Conservation (phyloP, 2,329 filamentous ascomycete genomes). For the Bipolaris oryzae region DNA sequence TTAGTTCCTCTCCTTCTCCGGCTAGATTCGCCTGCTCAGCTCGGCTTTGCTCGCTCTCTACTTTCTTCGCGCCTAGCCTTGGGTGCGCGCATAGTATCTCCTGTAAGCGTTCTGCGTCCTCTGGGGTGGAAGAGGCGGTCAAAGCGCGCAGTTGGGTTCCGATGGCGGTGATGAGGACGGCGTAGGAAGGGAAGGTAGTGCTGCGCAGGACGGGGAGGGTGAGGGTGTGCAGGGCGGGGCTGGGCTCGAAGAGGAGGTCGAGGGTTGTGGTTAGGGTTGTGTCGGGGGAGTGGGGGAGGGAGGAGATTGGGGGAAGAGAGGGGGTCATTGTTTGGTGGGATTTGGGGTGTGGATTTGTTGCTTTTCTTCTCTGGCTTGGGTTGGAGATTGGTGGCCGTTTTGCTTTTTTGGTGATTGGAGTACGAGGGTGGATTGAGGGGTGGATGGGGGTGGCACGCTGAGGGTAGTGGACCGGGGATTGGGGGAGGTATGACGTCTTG, state of each 20-base stretch:
- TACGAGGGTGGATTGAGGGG: too few species aligned
- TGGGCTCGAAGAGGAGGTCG: constrained; percentile 85
- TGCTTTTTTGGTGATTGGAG: neutral
- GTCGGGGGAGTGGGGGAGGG: constrained; percentile 63
- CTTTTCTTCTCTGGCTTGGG: neutral
- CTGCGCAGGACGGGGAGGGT: constrained; percentile 70
- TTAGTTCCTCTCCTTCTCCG: constrained; percentile 62
- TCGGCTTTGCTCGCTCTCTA: constrained; percentile 81
- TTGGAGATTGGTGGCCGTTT: neutral
- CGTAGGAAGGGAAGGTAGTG: constrained; percentile 69
- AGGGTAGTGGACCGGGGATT: too few species aligned
- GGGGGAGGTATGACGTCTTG: too few species aligned
- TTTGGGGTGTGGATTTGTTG: constrained; percentile 22
- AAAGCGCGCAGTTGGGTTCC: constrained; percentile 63
- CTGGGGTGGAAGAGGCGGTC: constrained; percentile 42
- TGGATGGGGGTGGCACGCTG: too few species aligned
- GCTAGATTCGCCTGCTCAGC: constrained; percentile 80
- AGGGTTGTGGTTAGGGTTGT: constrained; percentile 64
- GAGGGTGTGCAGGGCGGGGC: constrained; percentile 72
- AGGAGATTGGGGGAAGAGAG: constrained; percentile 63
- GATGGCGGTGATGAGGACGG: constrained; percentile 70
- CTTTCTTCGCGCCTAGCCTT: constrained; percentile 78
- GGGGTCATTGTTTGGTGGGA: constrained; percentile 5
- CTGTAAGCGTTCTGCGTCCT: constrained; percentile 65
- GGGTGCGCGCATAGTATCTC: constrained; percentile 82